These are phyloP conservation scores for Cyberlindnera bimundalis DNA, from an alignment of 805 yeast genomes.

Conservation along the genomic window DNA sequence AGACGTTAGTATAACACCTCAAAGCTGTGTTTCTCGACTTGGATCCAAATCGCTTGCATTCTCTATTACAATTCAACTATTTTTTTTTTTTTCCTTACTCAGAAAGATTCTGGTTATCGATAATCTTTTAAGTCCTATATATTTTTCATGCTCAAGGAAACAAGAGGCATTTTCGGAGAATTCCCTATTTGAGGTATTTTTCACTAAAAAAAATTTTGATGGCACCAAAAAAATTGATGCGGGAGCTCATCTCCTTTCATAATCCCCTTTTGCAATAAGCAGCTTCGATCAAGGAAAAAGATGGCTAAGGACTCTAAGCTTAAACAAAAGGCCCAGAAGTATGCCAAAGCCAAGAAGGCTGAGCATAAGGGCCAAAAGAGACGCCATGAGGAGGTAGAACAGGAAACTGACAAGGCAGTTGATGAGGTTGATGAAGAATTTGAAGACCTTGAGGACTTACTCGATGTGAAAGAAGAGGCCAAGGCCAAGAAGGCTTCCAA, in stretches of 20 bases:
- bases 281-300: too few species aligned
- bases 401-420: constrained; percentile 42
- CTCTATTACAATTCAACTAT: too few species aligned
- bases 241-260: constrained; percentile 5
- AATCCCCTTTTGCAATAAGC: neutral
- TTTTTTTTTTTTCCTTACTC: too few species aligned
- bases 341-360: constrained; percentile 12
- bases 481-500: constrained; percentile 19
- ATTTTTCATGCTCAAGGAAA: too few species aligned
- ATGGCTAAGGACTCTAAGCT: constrained; percentile 20
- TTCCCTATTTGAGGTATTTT: constrained; percentile 6
- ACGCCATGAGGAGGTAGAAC: constrained; percentile 31
- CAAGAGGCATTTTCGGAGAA: too few species aligned
- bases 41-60: too few species aligned
- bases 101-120: too few species aligned
- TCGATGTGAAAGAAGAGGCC: constrained; percentile 41
- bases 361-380: constrained; percentile 27
- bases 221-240: constrained; percentile 19
- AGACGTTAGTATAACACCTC: too few species aligned
- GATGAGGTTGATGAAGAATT: constrained; percentile 54
- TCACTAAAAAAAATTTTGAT: constrained; percentile 10
- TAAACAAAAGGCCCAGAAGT: constrained; percentile 9
- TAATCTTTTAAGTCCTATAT: too few species aligned
- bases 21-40: too few species aligned
- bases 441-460: constrained; percentile 52